Conservation (phyloP, 257 asterid genomes). For the Solanum habrochaites region DNA sequence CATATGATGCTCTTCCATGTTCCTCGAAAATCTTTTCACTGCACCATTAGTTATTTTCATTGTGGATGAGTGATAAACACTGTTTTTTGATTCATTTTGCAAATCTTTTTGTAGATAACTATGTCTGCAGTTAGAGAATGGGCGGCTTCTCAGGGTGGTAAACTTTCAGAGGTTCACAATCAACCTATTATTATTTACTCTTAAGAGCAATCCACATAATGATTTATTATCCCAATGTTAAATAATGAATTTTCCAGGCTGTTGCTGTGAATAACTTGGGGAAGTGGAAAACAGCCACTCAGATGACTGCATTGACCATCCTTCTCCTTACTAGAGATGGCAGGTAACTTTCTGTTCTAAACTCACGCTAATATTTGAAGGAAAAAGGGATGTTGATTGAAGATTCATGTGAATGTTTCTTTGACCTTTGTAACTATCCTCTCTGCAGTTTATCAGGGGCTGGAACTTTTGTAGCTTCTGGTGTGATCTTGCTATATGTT, state of each 20-base stretch:
- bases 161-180: slow-evolving; percentile 62
- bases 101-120: slow-evolving; percentile 53
- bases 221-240: background rate
- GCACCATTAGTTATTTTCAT: background rate
- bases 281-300: slow-evolving; percentile 97
- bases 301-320: slow-evolving; percentile 80
- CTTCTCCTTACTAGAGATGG: slow-evolving; percentile 78
- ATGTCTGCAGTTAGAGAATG: slow-evolving; percentile 99
- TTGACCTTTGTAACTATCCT: background rate
- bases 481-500: slow-evolving; percentile 56
- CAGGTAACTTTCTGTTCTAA: slow-evolving; percentile 32
- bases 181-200: background rate
- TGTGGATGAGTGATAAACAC: background rate
- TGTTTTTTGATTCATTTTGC: background rate
- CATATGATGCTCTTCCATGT: background rate
- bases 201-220: background rate
- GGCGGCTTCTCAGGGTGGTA: slow-evolving; percentile 95
- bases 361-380: background rate
- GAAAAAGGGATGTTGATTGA: background rate
- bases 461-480: slow-evolving; percentile 39
- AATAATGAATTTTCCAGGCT: slow-evolving; percentile 42
- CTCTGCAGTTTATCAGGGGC: slow-evolving; percentile 41
- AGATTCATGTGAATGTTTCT: background rate
- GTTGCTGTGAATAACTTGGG: slow-evolving; percentile 92
- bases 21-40: background rate